Evolutionary conservation across 352 stramenopile species (phyloP).

Genomic region (Pythium dissimile): DNA sequence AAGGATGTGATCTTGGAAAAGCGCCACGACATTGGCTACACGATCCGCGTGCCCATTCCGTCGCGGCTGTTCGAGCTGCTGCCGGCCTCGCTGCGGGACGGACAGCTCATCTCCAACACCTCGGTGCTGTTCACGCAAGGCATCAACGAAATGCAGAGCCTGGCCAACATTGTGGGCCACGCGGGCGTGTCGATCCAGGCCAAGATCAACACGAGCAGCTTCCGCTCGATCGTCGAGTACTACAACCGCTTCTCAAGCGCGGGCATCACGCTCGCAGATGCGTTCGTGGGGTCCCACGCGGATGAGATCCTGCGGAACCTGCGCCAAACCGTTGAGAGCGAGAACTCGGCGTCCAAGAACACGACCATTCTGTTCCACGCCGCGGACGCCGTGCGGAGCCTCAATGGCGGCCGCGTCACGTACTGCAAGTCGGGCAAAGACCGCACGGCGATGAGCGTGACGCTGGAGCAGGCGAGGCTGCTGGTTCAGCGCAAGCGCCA

Average conservation of each 20-base stretch:
- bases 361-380: constrained; percentile 84
- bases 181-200: constrained; percentile 77
- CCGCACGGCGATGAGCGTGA: constrained; percentile 96
- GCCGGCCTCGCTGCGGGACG: constrained; percentile 44
- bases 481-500: constrained; percentile 72
- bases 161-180: constrained; percentile 87
- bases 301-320: constrained; percentile 71
- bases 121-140: constrained; percentile 86
- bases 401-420: constrained; percentile 91
- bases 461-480: constrained; percentile 93
- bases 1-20: constrained; percentile 63
- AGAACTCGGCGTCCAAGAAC: constrained; percentile 83
- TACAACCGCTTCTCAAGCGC: constrained; percentile 60
- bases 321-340: constrained; percentile 55
- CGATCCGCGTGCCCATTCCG: constrained; percentile 55
- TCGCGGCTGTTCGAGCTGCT: constrained; percentile 39
- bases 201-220: constrained; percentile 80
- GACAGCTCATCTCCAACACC: constrained; percentile 64
- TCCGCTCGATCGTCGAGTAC: constrained; percentile 70
- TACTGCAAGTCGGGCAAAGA: constrained; percentile 99
- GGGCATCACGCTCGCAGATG: constrained; percentile 37
- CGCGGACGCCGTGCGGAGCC: constrained; percentile 79
- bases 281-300: constrained; percentile 52
- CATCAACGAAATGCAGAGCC: constrained; percentile 93
- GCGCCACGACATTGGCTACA: constrained; percentile 59